Percentiles rank a stretch among this genome's conserved stretches.
phyloP scores from a whole-genome alignment of 495 filamentous ascomycete species.

The Rostrohypoxylon terebratum region DNA sequence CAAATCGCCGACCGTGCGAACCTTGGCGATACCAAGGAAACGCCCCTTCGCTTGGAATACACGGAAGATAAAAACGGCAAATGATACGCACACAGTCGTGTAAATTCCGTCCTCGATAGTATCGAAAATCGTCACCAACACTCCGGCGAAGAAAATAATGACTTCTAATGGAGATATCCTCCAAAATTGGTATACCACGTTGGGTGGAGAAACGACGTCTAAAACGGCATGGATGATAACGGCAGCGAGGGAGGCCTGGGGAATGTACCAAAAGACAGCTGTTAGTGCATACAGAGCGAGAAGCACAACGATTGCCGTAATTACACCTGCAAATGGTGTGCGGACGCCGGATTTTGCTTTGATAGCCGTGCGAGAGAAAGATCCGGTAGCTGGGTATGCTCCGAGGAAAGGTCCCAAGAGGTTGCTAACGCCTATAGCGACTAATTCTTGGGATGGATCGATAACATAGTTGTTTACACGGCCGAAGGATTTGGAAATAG shows the following conservation, averaged over 20 bases:
- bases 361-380: constrained; percentile 64
- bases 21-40: constrained; percentile 56
- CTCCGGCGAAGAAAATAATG: constrained; percentile 64
- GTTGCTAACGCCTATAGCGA: constrained; percentile 66
- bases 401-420: constrained; percentile 65
- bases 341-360: constrained; percentile 64
- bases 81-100: constrained; percentile 57
- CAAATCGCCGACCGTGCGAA: constrained; percentile 55
- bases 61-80: constrained; percentile 57
- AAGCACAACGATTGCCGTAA: constrained; percentile 64
- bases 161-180: constrained; percentile 63
- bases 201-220: constrained; percentile 63
- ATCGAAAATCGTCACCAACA: constrained; percentile 63
- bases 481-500: constrained; percentile 67
- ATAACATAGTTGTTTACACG: constrained; percentile 67
- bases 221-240: constrained; percentile 67
- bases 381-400: constrained; percentile 65
- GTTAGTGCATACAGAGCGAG: constrained; percentile 66
- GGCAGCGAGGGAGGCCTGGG: constrained; percentile 56
- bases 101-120: constrained; percentile 67
- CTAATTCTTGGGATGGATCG: constrained; percentile 65
- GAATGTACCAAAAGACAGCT: constrained; percentile 65
- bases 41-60: constrained; percentile 35
- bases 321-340: constrained; percentile 64
- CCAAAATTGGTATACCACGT: constrained; percentile 64